phyloP scores from a whole-genome alignment of 306 rosid species.

The Pterocarpus santalinus region DNA sequence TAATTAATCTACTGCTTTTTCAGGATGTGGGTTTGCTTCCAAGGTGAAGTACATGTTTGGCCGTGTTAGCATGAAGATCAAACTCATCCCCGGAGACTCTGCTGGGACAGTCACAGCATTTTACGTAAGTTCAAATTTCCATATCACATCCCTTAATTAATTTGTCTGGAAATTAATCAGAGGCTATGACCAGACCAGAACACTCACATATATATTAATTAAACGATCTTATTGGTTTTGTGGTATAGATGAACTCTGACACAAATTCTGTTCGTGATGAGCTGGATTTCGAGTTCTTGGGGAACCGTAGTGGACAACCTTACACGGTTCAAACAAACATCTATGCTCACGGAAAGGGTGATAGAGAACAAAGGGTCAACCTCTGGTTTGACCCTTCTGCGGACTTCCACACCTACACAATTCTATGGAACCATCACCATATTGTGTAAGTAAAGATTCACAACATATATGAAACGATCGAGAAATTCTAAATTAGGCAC shows the following conservation, averaged over 20 bases:
- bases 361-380: constrained; percentile 87
- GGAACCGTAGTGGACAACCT: constrained; percentile 90
- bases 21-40: constrained; percentile 95
- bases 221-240: background rate
- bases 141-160: too few relatives aligned
- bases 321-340: constrained; percentile 93
- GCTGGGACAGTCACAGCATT: constrained; percentile 98
- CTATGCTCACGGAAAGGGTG: constrained; percentile 84
- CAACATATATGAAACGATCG: too few relatives aligned
- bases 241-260: constrained; percentile 75
- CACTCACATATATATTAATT: background rate
- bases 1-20: constrained; percentile 7
- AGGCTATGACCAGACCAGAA: background rate
- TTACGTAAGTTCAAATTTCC: constrained; percentile 58
- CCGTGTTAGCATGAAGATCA: constrained; percentile 96
- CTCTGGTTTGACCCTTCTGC: constrained; percentile 95
- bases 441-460: constrained; percentile 64
- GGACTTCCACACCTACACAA: constrained; percentile 82
- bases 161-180: background rate
- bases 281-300: constrained; percentile 94
- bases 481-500: too few relatives aligned
- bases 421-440: constrained; percentile 74
- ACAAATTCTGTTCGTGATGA: constrained; percentile 74
- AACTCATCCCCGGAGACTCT: constrained; percentile 89
- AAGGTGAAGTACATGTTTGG: constrained; percentile 79